Conservation (phyloP, 495 filamentous ascomycete genomes). For the Penicillium manginii region DNA sequence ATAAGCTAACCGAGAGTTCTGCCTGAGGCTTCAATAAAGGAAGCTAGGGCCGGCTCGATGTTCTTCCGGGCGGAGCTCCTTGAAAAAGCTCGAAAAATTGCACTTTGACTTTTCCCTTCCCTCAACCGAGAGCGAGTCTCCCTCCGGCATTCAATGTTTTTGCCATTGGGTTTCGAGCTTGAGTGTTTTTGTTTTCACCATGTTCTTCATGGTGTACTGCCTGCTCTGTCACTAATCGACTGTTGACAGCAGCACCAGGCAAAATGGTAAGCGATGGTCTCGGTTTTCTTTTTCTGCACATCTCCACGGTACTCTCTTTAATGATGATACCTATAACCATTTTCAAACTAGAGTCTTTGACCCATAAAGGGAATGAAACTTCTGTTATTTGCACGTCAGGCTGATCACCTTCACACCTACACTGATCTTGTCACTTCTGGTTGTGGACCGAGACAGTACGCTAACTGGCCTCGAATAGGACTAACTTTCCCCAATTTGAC, state of each 20-base stretch:
- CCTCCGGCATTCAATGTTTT: constrained; percentile 28
- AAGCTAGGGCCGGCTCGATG: neutral
- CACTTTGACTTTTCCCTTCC: constrained; percentile 21
- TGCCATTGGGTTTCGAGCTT: constrained; percentile 4
- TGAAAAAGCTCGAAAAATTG: neutral
- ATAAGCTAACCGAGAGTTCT: neutral
- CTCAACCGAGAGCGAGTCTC: constrained; percentile 21
- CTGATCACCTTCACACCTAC: constrained; percentile 62
- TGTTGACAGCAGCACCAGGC: neutral
- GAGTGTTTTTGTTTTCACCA: neutral
- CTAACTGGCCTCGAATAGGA: constrained; percentile 34
- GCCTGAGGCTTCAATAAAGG: neutral
- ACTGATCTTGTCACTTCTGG: constrained; percentile 19
- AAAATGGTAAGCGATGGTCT: constrained; percentile 26
- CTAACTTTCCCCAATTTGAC: constrained; percentile 14
- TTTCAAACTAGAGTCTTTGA: constrained; percentile 99
- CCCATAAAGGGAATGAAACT: constrained; percentile 85
- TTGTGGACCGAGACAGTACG: constrained; percentile 22
- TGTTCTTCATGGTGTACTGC: neutral
- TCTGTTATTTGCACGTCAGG: constrained; percentile 96
- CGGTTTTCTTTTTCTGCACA: constrained; percentile 12
- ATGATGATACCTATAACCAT: constrained; percentile 79
- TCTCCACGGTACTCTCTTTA: constrained; percentile 19
- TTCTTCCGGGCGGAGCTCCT: neutral
- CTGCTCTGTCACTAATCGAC: constrained; percentile 8